These are phyloP conservation scores for Cyberlindnera mycetangii DNA, from an alignment of 805 yeast genomes.

Conservation along the genomic window DNA sequence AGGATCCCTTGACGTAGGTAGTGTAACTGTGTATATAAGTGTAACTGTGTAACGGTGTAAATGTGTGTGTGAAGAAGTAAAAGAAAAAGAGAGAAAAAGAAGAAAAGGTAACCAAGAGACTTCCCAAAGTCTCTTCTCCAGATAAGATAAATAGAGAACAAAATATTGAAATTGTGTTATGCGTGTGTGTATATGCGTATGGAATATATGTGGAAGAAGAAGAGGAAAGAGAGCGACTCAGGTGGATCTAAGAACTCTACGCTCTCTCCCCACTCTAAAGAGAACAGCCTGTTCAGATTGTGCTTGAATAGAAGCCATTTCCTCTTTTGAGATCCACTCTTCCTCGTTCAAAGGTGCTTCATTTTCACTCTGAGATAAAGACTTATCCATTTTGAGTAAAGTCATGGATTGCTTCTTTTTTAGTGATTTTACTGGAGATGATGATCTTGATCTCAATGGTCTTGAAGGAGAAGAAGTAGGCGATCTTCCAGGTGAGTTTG, in stretches of 20 bases:
- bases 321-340: conserved; percentile 21
- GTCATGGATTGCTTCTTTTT: conserved; percentile 30
- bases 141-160: too few relatives aligned
- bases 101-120: neutral
- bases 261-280: conserved; percentile 27
- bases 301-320: conserved; percentile 11
- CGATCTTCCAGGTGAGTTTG: conserved; percentile 12
- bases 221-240: neutral
- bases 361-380: conserved; percentile 8
- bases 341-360: conserved; percentile 8
- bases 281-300: conserved; percentile 29
- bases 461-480: conserved; percentile 16
- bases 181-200: neutral
- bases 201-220: neutral
- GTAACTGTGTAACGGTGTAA: neutral
- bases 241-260: conserved; percentile 15
- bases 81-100: neutral
- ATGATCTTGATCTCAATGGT: conserved; percentile 23
- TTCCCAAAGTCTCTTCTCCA: neutral
- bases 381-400: conserved; percentile 25
- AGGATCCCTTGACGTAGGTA: too few relatives aligned
- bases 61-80: neutral
- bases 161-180: neutral
- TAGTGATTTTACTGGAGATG: conserved; percentile 25
- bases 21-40: too few relatives aligned